A percentile compares a stretch with the other conserved stretches of the same genome.
Conservation (phyloP, 305 asterid genomes). For the Monarda citriodora region DNA sequence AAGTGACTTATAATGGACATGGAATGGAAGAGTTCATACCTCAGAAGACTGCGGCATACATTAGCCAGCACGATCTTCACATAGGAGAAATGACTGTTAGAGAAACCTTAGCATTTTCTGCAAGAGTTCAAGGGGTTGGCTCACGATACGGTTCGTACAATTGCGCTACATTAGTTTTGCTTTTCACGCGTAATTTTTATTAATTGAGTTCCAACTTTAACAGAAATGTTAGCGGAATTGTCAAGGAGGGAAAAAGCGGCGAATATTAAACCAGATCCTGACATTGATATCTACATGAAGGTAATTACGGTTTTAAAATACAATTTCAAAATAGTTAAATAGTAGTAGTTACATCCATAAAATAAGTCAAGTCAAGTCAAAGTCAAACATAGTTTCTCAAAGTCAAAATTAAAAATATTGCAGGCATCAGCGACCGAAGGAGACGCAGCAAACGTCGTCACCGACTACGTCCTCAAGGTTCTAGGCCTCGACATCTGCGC, state of each 20-base stretch:
- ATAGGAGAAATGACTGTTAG: constrained; percentile 38
- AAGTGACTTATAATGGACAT: constrained; percentile 48
- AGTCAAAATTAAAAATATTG: too few relatives aligned
- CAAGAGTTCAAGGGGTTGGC: constrained; percentile 38
- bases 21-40: constrained; percentile 43
- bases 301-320: too few relatives aligned
- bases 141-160: constrained; percentile 20
- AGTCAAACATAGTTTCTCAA: too few relatives aligned
- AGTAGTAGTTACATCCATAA: too few relatives aligned
- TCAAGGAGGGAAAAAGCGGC: constrained; percentile 58
- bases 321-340: too few relatives aligned
- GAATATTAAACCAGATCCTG: constrained; percentile 60
- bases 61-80: constrained; percentile 37
- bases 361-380: too few relatives aligned
- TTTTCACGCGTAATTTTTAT: too few relatives aligned
- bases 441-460: constrained; percentile 51
- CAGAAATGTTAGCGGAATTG: constrained; percentile 49
- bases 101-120: constrained; percentile 35
- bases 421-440: constrained; percentile 57
- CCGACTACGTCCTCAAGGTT: constrained; percentile 52
- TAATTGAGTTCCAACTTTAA: neutral
- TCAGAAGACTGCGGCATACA: constrained; percentile 29
- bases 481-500: constrained; percentile 59
- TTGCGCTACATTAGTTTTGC: neutral
- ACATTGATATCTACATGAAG: constrained; percentile 61